These are phyloP conservation scores for Suillus lakei DNA, from an alignment of 768 basidiomycete species.

Conservation along the genomic window DNA sequence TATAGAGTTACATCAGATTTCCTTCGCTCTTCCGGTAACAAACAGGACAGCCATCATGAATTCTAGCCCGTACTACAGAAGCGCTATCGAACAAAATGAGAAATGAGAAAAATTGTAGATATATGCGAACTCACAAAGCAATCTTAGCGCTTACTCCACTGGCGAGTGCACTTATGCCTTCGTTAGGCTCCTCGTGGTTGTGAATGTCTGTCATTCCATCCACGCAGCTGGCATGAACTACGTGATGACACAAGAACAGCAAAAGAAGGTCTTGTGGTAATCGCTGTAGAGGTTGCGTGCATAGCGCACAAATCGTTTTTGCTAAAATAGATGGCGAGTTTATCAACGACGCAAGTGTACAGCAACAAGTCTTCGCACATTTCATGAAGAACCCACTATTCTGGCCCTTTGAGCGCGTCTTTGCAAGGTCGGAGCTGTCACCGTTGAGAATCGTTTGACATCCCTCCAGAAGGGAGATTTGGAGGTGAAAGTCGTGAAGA, in stretches of 20 bases:
- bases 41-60: constrained; percentile 77
- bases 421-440: constrained; percentile 77
- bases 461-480: constrained; percentile 91
- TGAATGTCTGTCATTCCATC: constrained; percentile 69
- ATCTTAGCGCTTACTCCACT: constrained; percentile 70
- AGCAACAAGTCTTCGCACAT: constrained; percentile 51
- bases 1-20: constrained; percentile 26
- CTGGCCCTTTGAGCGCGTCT: constrained; percentile 73
- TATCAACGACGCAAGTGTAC: not conserved
- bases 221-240: constrained; percentile 82
- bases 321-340: constrained; percentile 42
- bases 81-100: constrained; percentile 50
- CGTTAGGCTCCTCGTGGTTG: constrained; percentile 58
- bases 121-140: constrained; percentile 63
- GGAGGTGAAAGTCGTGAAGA: constrained; percentile 93
- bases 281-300: constrained; percentile 60
- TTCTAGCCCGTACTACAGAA: constrained; percentile 66
- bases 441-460: constrained; percentile 87
- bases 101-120: not conserved
- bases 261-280: constrained; percentile 64
- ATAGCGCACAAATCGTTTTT: constrained; percentile 69
- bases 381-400: constrained; percentile 79
- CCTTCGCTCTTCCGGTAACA: constrained; percentile 69
- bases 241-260: constrained; percentile 87
- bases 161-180: constrained; percentile 42